These are phyloP conservation scores for Ascochyta fabae DNA, from an alignment of 2,329 filamentous ascomycete genomes.

Conservation along the genomic window DNA sequence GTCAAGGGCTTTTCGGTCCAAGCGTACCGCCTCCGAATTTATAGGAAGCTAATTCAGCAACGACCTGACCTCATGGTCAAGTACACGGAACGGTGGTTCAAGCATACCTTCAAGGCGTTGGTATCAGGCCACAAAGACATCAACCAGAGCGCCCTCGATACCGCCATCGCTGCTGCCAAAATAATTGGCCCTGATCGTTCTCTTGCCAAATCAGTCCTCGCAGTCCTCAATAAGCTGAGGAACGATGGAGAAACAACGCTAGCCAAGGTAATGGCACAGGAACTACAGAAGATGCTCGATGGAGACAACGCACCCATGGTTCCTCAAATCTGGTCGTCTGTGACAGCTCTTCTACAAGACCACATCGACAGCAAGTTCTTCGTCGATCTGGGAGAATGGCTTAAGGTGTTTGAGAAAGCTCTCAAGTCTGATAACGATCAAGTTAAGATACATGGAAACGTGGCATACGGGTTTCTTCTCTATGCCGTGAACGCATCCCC, in stretches of 20 bases:
- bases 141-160: slow-evolving; percentile 72
- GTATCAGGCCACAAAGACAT: slow-evolving; percentile 80
- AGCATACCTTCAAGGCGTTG: slow-evolving; percentile 82
- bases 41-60: slow-evolving; percentile 77
- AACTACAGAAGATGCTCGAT: slow-evolving; percentile 64
- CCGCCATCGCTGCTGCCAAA: slow-evolving; percentile 75
- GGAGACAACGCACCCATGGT: slow-evolving; percentile 70
- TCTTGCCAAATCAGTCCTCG: slow-evolving; percentile 69
- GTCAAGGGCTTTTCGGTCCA: slow-evolving; percentile 82
- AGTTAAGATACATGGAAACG: slow-evolving; percentile 71
- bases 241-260: slow-evolving; percentile 62
- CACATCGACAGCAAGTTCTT: slow-evolving; percentile 68
- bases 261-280: slow-evolving; percentile 67
- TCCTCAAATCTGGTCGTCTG: slow-evolving; percentile 86
- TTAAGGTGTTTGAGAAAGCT: slow-evolving; percentile 79
- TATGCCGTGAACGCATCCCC: slow-evolving; percentile 73
- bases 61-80: slow-evolving; percentile 72
- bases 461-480: slow-evolving; percentile 85
- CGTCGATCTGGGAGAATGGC: slow-evolving; percentile 76
- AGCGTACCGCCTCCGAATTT: slow-evolving; percentile 77
- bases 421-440: slow-evolving; percentile 79
- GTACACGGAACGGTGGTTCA: slow-evolving; percentile 77
- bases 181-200: slow-evolving; percentile 72
- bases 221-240: slow-evolving; percentile 64
- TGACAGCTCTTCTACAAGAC: slow-evolving; percentile 76